A percentile compares a stretch with the other conserved stretches of the same genome.
Conservation (phyloP, 1,284 basidiomycete species). For the Termitomyces sp. region DNA sequence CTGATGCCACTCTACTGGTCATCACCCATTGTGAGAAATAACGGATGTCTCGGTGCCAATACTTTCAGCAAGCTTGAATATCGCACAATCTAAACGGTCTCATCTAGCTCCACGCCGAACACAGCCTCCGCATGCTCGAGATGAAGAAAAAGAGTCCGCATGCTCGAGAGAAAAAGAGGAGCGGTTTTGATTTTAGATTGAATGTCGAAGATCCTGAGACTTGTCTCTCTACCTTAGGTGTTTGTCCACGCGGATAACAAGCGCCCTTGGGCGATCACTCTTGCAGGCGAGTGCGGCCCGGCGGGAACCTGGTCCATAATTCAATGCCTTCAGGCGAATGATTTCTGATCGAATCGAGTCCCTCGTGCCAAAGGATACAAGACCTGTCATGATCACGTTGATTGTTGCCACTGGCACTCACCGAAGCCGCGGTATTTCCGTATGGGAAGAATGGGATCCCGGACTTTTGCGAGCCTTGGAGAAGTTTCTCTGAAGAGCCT, state of each 20-base stretch:
- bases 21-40: background rate
- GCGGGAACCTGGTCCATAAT: background rate
- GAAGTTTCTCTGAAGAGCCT: slow-evolving; percentile 4
- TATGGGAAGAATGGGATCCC: slow-evolving; percentile 3
- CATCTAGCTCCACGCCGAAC: background rate
- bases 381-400: slow-evolving; percentile 2
- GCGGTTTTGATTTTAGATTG: background rate
- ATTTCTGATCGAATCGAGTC: slow-evolving; percentile 5
- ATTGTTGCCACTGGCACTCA: slow-evolving; percentile 1
- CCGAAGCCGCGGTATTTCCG: slow-evolving; percentile 4
- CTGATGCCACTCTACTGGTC: background rate
- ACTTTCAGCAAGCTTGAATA: background rate
- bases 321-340: background rate
- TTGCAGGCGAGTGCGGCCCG: background rate
- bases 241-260: background rate
- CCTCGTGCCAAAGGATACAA: background rate
- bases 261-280: background rate
- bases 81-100: background rate
- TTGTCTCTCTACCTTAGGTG: background rate
- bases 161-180: background rate
- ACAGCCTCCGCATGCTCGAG: background rate
- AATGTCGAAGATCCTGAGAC: background rate
- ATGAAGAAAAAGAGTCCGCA: background rate
- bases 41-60: slow-evolving; percentile 1
- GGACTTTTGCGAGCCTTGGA: slow-evolving; percentile 8